Evolutionary conservation across 345 rosid genomes (phyloP).

Genomic region (Combretum micranthum): DNA sequence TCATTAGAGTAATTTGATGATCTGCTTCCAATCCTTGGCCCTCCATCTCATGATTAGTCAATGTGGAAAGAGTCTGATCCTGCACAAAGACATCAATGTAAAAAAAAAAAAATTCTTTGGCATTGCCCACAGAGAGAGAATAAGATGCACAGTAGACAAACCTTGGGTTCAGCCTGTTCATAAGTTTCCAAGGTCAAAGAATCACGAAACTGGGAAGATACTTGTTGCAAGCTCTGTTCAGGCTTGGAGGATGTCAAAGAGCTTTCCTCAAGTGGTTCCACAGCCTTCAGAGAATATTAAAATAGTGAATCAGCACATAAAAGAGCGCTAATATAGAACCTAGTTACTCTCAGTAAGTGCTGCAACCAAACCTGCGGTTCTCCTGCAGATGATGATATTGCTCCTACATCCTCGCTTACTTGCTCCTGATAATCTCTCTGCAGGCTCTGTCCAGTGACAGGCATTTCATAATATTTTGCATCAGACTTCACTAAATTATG

Average conservation of each 20-base stretch:
- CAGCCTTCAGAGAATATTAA: slow-evolving; percentile 27
- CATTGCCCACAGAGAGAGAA: neutral
- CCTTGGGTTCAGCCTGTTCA: slow-evolving; percentile 52
- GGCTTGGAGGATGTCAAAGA: slow-evolving; percentile 32
- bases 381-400: slow-evolving; percentile 39
- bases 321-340: neutral
- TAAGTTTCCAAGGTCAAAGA: slow-evolving; percentile 38
- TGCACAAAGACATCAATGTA: slow-evolving; percentile 17
- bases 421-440: slow-evolving; percentile 48
- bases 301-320: neutral
- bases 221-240: slow-evolving; percentile 50
- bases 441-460: slow-evolving; percentile 49
- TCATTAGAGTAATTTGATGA: slow-evolving; percentile 33
- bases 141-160: slow-evolving; percentile 13
- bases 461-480: slow-evolving; percentile 41
- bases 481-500: slow-evolving; percentile 41
- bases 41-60: slow-evolving; percentile 28
- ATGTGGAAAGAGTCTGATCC: slow-evolving; percentile 38
- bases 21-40: slow-evolving; percentile 46
- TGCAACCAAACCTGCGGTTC: slow-evolving; percentile 47
- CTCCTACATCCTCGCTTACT: slow-evolving; percentile 35
- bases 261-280: slow-evolving; percentile 43
- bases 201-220: slow-evolving; percentile 66
- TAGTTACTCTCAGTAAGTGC: neutral
- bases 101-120: slow-evolving; percentile 4